Base-by-base conservation (phyloP, 2,329 filamentous ascomycete genomes). In the Neoarthrinium moseri region DNA sequence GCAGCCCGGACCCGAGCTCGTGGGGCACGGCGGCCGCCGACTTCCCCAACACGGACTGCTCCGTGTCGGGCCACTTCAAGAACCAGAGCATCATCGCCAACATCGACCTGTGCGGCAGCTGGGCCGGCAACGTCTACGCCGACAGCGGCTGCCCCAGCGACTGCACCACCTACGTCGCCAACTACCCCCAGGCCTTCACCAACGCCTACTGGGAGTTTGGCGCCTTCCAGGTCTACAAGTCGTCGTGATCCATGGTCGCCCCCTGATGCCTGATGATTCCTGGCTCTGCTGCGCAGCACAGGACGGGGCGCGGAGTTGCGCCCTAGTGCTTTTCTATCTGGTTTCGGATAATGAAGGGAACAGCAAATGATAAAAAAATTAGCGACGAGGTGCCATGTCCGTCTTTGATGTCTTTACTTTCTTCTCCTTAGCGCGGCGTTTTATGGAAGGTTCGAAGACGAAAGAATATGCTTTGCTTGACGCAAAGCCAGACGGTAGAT, bases 81-180 rank as follows among this genome's bases (percentile, higher is more conserved):
- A 87, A 86, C 56, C 76, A 84, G 60, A 83, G 79, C 52, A 86
- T 87, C 53, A 74, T 86, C 51, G 74, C 74, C 33, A 85, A 87
- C 55, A 85, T 86, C 51, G 78, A 83, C 59, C 64, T 87, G 6
- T 87, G 83, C 52, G 84, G 83, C 1, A 62, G 75, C 32, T 69
- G 79, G 52, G 77, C 75, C 4, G 74, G 75, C 36, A 66, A 64
- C 3, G 63, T 67, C 26, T 81, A 73, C 54, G 63, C 65, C 2
- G 53, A 62, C 11, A 77, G 77, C 17, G 73, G 70, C 43, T 75
- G 72, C 54, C 73, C 80, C 0, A 72, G 70, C 18, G 81, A 72
- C 45, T 86, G 83, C 56, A 68, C 68, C 4, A 72, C 79, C 40
- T 79, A 72, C 50, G 81, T 85, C 6, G 74, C 80, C 5, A 77